phyloP scores from a whole-genome alignment of 2,329 filamentous ascomycete genomes.

The Colletotrichum cuscutae region DNA sequence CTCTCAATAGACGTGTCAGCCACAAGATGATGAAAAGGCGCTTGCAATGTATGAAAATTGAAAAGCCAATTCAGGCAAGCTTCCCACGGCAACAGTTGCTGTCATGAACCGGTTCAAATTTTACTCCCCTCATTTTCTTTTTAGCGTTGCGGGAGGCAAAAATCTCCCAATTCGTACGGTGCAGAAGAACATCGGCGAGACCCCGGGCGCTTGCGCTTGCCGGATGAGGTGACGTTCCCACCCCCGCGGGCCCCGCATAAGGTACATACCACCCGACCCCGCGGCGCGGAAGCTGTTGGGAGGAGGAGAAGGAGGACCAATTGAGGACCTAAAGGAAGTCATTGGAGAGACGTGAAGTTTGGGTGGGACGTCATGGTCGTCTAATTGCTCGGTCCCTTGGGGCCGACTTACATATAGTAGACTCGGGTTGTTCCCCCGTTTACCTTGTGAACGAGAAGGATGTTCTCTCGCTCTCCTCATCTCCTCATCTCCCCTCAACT shows the following conservation, averaged over 20 bases:
- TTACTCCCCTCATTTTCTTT: not conserved
- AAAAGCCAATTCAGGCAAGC: not conserved
- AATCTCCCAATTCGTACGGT: slow-evolving; percentile 17
- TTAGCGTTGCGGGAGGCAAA: slow-evolving; percentile 14
- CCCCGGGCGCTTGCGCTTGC: slow-evolving; percentile 26
- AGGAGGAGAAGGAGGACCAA: not conserved
- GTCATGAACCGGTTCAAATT: not conserved
- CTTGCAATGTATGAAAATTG: not conserved
- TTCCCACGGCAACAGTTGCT: slow-evolving; percentile 22
- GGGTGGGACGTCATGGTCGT: slow-evolving; percentile 20
- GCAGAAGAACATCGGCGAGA: not conserved
- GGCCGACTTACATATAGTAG: slow-evolving; percentile 28
- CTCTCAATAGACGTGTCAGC: too few species aligned
- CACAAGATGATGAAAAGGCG: not conserved
- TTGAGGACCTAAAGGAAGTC: not conserved
- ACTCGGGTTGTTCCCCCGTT: slow-evolving; percentile 16
- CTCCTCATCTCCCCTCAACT: slow-evolving; percentile 4
- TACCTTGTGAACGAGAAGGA: not conserved
- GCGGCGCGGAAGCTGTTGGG: not conserved
- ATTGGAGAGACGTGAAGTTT: not conserved
- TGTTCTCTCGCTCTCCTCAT: not conserved
- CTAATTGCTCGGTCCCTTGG: slow-evolving; percentile 7
- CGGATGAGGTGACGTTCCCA: slow-evolving; percentile 7
- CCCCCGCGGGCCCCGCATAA: slow-evolving; percentile 23
- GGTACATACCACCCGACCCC: not conserved